Percentiles rank a stretch among this genome's conserved stretches.
These are phyloP conservation scores for Colletotrichum spinosum DNA, from an alignment of 2,329 filamentous ascomycete genomes.

Conservation along the genomic window DNA sequence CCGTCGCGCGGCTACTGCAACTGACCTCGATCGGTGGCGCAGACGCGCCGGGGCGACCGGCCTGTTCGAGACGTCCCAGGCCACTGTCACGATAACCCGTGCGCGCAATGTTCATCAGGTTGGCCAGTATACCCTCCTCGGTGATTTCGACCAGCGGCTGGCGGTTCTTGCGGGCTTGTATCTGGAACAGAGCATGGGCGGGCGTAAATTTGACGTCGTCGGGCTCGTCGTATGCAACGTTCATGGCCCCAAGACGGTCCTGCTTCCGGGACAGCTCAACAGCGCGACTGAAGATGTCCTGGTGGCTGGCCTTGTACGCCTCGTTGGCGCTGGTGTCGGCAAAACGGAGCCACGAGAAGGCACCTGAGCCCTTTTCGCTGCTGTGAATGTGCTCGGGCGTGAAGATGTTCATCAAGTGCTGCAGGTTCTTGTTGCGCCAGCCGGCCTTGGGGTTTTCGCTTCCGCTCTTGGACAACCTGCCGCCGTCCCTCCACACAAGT, in stretches of 20 bases:
- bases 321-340: slow-evolving; percentile 81
- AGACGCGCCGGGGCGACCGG: slow-evolving; percentile 80
- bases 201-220: slow-evolving; percentile 74
- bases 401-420: slow-evolving; percentile 92
- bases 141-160: slow-evolving; percentile 77
- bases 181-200: slow-evolving; percentile 83
- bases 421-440: slow-evolving; percentile 81
- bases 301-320: slow-evolving; percentile 75
- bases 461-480: slow-evolving; percentile 80
- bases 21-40: slow-evolving; percentile 88
- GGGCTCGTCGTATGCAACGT: slow-evolving; percentile 76
- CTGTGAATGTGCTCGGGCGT: slow-evolving; percentile 80
- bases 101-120: slow-evolving; percentile 83
- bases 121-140: slow-evolving; percentile 76
- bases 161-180: slow-evolving; percentile 76
- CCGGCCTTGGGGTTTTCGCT: slow-evolving; percentile 80
- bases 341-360: slow-evolving; percentile 93
- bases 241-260: slow-evolving; percentile 74
- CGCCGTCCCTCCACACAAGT: slow-evolving; percentile 84
- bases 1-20: slow-evolving; percentile 75
- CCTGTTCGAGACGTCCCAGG: slow-evolving; percentile 82
- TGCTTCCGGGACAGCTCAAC: slow-evolving; percentile 66
- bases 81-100: slow-evolving; percentile 75
- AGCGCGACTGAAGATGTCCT: slow-evolving; percentile 80
- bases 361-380: slow-evolving; percentile 69